Percentiles rank a stretch among this genome's conserved stretches.
Conservation (phyloP, 2,329 filamentous ascomycete genomes). For the Nectriaceae sp. region DNA sequence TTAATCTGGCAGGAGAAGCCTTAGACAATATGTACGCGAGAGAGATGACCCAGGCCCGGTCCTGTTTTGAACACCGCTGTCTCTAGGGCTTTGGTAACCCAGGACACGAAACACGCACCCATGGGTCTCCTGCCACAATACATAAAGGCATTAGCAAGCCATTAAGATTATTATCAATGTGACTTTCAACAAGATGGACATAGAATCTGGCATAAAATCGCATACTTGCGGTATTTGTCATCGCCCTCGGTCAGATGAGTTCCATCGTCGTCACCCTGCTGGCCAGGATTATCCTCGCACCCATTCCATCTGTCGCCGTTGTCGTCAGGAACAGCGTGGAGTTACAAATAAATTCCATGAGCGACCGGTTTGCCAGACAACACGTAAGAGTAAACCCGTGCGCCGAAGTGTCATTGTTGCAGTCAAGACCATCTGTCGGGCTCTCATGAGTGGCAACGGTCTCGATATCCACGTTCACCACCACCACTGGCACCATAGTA, state of each 20-base stretch:
- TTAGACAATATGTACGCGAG: too few relatives aligned
- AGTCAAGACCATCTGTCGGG: conserved; percentile 1
- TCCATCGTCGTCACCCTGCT: conserved; percentile 8
- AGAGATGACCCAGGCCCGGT: too few relatives aligned
- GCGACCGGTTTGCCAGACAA: background rate
- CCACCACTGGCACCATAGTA: conserved; percentile 5
- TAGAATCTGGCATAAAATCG: background rate
- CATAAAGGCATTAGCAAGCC: too few relatives aligned
- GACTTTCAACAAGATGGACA: background rate
- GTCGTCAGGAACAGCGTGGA: conserved; percentile 2
- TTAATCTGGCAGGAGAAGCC: too few relatives aligned
- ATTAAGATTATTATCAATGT: background rate
- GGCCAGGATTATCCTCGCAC: conserved; percentile 7
- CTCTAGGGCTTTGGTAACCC: too few relatives aligned
- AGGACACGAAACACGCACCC: too few relatives aligned
- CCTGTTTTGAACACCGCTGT: too few relatives aligned
- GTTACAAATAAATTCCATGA: background rate
- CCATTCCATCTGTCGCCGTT: conserved; percentile 8
- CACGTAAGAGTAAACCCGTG: background rate
- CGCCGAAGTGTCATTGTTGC: background rate
- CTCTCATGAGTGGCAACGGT: background rate
- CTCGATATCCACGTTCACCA: conserved; percentile 5
- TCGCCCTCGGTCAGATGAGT: conserved; percentile 8
- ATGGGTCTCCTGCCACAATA: too few relatives aligned
- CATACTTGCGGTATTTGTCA: background rate